Evolutionary conservation across 1,139 yeast genomes (phyloP).

Genomic region (Geotrichum bryndzae): DNA sequence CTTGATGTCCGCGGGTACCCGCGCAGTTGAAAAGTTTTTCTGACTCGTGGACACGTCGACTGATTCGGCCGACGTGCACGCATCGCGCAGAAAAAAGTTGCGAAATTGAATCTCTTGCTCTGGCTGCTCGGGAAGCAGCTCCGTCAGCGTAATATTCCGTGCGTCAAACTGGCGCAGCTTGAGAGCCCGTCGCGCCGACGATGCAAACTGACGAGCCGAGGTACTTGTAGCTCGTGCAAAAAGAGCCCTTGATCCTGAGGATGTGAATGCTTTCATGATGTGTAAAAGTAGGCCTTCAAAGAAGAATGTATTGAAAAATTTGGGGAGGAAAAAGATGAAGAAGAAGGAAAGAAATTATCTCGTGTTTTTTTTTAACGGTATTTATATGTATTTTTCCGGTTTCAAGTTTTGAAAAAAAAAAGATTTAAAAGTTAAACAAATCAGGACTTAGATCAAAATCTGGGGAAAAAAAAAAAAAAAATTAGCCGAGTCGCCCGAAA

Average conservation of each 20-base stretch:
- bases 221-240: background rate
- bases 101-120: constrained; percentile 39
- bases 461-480: background rate
- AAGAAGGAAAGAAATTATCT: background rate
- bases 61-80: constrained; percentile 47
- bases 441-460: background rate
- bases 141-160: constrained; percentile 8
- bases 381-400: no score
- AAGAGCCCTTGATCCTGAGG: background rate
- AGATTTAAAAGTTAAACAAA: background rate
- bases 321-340: background rate
- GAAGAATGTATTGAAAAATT: background rate
- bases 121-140: constrained; percentile 7
- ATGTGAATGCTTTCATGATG: background rate
- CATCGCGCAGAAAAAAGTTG: constrained; percentile 59
- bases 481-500: background rate
- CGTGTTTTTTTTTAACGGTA: background rate
- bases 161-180: background rate
- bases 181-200: background rate
- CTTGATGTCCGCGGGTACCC: constrained; percentile 33
- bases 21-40: constrained; percentile 60
- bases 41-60: constrained; percentile 56
- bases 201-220: constrained; percentile 7
- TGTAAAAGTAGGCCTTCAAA: background rate
- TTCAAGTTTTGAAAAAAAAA: no score